Percentiles rank a stretch among this genome's conserved stretches.
Conservation (phyloP, 2,329 filamentous ascomycete species). For the Neofusicoccum parvum region DNA sequence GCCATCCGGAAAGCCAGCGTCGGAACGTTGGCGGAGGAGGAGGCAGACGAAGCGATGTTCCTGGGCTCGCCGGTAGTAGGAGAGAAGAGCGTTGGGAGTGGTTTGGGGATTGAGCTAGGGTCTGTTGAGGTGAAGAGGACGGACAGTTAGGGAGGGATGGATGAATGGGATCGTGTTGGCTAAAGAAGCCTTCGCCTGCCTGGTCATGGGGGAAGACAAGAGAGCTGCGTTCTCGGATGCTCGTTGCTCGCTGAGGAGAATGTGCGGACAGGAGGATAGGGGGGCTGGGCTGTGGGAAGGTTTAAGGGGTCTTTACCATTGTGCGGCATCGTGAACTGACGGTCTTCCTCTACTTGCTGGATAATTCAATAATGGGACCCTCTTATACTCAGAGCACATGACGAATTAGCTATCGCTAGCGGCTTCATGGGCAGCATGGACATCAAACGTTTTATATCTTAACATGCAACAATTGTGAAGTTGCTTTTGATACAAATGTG, state of each 20-base stretch:
- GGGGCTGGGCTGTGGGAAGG: neutral
- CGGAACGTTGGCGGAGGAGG: neutral
- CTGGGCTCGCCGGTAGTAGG: neutral
- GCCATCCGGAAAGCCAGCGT: slow-evolving; percentile 10
- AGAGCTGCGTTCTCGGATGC: neutral
- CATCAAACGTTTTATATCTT: neutral
- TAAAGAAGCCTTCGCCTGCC: neutral
- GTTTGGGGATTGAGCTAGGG: neutral
- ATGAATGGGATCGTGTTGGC: too few relatives aligned
- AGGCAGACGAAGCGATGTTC: neutral
- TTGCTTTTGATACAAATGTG: too few relatives aligned
- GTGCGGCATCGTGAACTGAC: neutral
- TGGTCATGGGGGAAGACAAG: neutral
- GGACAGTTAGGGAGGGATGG: neutral
- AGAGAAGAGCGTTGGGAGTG: neutral
- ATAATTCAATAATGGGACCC: too few relatives aligned
- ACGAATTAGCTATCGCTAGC: too few relatives aligned
- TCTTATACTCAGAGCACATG: too few relatives aligned
- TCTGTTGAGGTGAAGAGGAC: too few relatives aligned
- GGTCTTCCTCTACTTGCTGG: neutral
- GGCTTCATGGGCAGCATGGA: too few relatives aligned
- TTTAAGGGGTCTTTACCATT: neutral
- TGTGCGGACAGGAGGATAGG: too few relatives aligned
- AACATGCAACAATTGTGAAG: neutral
- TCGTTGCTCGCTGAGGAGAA: neutral